Evolutionary conservation across 169 alveolate genomes (phyloP), one percentile per base, ranked within the genome.

Genomic region (Theileria parva): DNA sequence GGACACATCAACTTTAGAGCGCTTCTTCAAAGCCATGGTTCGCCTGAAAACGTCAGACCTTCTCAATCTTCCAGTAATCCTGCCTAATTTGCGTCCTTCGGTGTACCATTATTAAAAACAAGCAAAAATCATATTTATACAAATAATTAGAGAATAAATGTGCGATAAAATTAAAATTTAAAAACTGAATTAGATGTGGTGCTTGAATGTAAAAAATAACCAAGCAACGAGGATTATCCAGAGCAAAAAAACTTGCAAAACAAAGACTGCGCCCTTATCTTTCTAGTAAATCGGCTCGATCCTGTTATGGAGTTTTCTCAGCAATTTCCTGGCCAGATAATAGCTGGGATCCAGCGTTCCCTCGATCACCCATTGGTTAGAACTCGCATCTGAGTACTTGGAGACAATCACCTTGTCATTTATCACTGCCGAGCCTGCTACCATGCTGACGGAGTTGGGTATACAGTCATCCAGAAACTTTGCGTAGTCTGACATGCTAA

Each of bases 341-440:
- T 67, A 84, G 70, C 81, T 34, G 0, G 90, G 90, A 57, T 84
- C 90, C 69, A 84, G 50, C 7, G 90, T 84, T 9, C 90, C 90
- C 32, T 80, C 79, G 55, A 84, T 65, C 8, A 15, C 59, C 90
- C 90, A 84, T 21, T 69, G 77, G 15, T 70, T 59, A 28, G 37
- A 57, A 13, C 77, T 70, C 25, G 68, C 9, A 21, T 74, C 48
- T n/a, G 19, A 55, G 37, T 34, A 2, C 8, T 60, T 76, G 27
- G 44, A 4, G 37, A 75, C 79, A 3, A n/a, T 21, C 21, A 53
- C 63, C 27, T 48, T 67, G 37, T 61, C 78, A 50, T 67, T 78
- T 15, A 77, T 25, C 28, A 19, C 60, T n/a, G 73, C 59, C 7
- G 28, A 77, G 37, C 90, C 86, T 12, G 48, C 5, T 9, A 27